Evolutionary conservation across 2,329 filamentous ascomycete genomes (phyloP), one percentile per base, ranked within the genome.

Genomic region (Cytospora mali): DNA sequence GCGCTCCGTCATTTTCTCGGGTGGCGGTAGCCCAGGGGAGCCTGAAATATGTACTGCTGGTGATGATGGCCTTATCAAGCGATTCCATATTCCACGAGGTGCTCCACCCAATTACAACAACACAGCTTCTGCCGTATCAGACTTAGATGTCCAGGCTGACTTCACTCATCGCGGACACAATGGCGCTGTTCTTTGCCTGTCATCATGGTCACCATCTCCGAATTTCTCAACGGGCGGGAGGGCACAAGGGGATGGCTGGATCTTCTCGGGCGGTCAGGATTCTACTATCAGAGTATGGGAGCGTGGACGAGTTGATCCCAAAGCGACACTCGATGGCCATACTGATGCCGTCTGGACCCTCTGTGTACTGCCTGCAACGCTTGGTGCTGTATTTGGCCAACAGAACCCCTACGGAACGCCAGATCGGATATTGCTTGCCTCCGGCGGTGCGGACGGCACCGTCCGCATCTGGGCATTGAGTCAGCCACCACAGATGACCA

Each of bases 191-290:
- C 90, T 96, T 48, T 92, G 87, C 50, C 79, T 99, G 28, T 89
- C 94, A 0, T 90, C 94, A 4, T 97, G 92, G 82, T 93, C 92
- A 2, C 88, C 92, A 2, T 89, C 92, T 2, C 91, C 91, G 28
- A 95, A 91, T 71, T 97, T 97, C 73, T 90, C 92, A 9, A 96
- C 92, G 21, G 92, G 93, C 39, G 93, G 93, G 7, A 87, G 93
- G 66, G 92, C 91, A 9, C 87, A 90, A 69, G 94, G 94, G 33
- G 95, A 98, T 70, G 95, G 95, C 29, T 99, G 95, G 95, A 93
- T 99, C 68, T 99, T 99, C 76, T 98, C 94, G 6, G 95, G 95
- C 65, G 95, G 95, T 4, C 93, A 97, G 74, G 95, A 99, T 75
- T 88, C 91, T 21, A 96, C 92, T 7, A 88, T 99, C 42, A 87